Conservation (phyloP, 371 early-diverging fungal species). For the Syncephalis fuscata region DNA sequence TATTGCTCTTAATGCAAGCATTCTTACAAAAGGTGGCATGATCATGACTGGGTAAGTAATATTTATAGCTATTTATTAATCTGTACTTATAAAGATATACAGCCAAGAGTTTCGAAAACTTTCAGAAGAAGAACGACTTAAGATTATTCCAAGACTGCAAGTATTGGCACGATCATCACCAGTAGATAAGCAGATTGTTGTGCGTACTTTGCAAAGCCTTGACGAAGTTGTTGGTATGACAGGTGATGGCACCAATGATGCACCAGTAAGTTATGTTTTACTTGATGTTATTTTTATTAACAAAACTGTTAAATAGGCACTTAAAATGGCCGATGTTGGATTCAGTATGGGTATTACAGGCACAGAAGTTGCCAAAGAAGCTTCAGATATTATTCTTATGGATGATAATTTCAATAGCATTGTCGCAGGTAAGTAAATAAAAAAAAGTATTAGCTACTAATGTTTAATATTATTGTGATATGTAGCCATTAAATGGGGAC, state of each 20-base stretch:
- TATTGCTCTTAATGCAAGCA: constrained; percentile 55
- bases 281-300: constrained; percentile 9
- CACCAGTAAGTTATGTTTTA: constrained; percentile 15
- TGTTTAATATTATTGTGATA: too few species aligned
- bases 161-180: constrained; percentile 62
- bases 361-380: constrained; percentile 70
- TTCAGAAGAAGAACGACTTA: constrained; percentile 22
- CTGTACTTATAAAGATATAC: not conserved
- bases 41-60: constrained; percentile 43
- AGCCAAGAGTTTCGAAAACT: constrained; percentile 47
- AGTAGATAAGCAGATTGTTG: constrained; percentile 55
- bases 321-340: constrained; percentile 66
- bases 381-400: constrained; percentile 59
- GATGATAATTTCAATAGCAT: constrained; percentile 68
- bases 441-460: too few species aligned
- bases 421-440: constrained; percentile 13
- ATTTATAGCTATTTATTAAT: too few species aligned
- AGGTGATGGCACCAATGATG: constrained; percentile 70
- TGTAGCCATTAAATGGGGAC: constrained; percentile 57
- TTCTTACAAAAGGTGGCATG: constrained; percentile 32
- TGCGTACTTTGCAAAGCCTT: constrained; percentile 31
- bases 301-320: constrained; percentile 27
- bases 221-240: constrained; percentile 66
- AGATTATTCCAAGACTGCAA: constrained; percentile 35
- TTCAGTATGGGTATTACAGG: constrained; percentile 75